Evolutionary conservation across 2,329 filamentous ascomycete genomes (phyloP), one percentile per base, ranked within the genome.

Genomic region (Xylariaceae sp.): DNA sequence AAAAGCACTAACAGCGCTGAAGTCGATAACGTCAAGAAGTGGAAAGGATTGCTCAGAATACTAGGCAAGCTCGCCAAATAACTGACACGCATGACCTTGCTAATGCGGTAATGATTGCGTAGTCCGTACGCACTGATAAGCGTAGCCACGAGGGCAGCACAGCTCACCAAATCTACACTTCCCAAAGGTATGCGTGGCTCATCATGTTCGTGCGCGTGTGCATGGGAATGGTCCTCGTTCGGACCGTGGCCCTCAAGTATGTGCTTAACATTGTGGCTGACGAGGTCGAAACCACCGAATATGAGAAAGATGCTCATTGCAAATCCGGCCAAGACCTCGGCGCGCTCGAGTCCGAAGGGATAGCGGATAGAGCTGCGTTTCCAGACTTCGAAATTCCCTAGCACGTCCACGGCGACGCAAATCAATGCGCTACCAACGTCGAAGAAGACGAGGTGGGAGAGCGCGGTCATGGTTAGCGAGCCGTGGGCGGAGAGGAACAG

Each of bases 371-470:
- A 95, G 59, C 89, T 92, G 42, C 92, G 82, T 57, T 90, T 89
- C 94, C 94, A 99, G 38, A 97, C 91, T 66, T 99, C 94, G 62
- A 99, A 99, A 68, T 99, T 99, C 45, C 89, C 85, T 42, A 96
- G 81, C 1, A 97, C 89, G 64, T 99, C 94, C 42, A 97, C 92
- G 11, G 83, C 85, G 3, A 96, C 90, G 67, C 92, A 97, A 5
- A 97, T 82, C 42, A 91, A 85, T 5, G 94, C 94, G 32, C 90
- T 94, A 1, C 95, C 82, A 9, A 94, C 92, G 66, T 99, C 94
- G 67, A 96, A 99, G 68, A 97, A 89, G 51, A 97, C 86, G 42
- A 99, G 76, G 62, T 96, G 91, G 10, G 90, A 96, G 15, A 99
- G 75, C 0, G 92, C 92, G 6, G 91, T 96, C 72, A 96, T 87